These are phyloP conservation scores for Crassisporium funariophilum DNA, from an alignment of 768 basidiomycete genomes.

Conservation along the genomic window DNA sequence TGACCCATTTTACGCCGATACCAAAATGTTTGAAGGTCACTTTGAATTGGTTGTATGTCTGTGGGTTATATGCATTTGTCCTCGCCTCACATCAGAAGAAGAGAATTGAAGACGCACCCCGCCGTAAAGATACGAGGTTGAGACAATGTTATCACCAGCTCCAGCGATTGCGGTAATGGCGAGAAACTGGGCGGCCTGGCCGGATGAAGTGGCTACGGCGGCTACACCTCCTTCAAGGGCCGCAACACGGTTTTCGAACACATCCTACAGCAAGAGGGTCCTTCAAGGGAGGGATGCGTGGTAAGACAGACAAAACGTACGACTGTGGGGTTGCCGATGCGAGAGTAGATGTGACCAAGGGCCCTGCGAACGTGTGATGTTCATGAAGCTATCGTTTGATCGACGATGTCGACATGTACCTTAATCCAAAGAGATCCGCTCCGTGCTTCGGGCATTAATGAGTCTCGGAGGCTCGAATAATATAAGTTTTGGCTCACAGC, in stretches of 20 bases:
- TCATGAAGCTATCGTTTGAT: not conserved
- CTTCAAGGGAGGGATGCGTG: not conserved
- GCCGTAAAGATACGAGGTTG: slow-evolving; percentile 71
- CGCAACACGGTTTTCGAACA: slow-evolving; percentile 79
- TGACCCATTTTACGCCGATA: slow-evolving; percentile 66
- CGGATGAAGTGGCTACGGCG: slow-evolving; percentile 73
- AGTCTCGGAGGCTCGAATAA: not conserved
- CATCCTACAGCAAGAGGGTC: slow-evolving; percentile 46
- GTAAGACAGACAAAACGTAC: slow-evolving; percentile 34
- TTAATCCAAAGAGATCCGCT: slow-evolving; percentile 70
- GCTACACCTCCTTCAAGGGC: slow-evolving; percentile 81
- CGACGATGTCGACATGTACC: slow-evolving; percentile 28
- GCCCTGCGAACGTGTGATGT: slow-evolving; percentile 38
- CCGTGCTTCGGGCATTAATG: slow-evolving; percentile 49
- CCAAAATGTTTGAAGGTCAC: slow-evolving; percentile 71
- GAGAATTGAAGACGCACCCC: slow-evolving; percentile 48
- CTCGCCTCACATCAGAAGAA: not conserved
- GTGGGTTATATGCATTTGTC: not conserved
- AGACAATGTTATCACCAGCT: slow-evolving; percentile 77
- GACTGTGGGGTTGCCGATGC: slow-evolving; percentile 69
- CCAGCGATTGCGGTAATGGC: slow-evolving; percentile 61
- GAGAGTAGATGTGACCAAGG: slow-evolving; percentile 64
- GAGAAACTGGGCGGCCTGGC: slow-evolving; percentile 79
- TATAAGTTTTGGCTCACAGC: slow-evolving; percentile 40
- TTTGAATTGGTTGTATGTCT: slow-evolving; percentile 81